Evolutionary conservation across 257 asterid species (phyloP).

Genomic region (Solanum sitiens): DNA sequence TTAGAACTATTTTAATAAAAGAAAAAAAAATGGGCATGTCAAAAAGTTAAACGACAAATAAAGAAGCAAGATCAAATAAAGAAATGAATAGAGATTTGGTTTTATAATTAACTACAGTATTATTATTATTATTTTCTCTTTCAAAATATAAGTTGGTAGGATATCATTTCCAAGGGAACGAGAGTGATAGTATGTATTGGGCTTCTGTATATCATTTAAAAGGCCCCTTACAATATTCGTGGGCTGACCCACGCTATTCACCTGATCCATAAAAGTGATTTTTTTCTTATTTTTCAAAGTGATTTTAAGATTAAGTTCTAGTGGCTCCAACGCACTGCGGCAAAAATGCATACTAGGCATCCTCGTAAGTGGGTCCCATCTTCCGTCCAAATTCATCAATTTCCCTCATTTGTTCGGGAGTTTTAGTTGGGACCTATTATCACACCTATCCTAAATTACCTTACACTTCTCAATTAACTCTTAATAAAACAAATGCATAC

Average conservation of each 20-base stretch:
- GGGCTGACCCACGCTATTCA: background rate
- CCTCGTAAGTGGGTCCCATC: background rate
- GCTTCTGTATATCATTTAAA: background rate
- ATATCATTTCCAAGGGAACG: background rate
- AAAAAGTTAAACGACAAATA: background rate
- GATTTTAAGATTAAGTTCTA: background rate
- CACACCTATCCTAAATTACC: background rate
- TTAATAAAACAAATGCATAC: background rate
- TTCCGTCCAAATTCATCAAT: background rate
- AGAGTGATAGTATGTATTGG: background rate
- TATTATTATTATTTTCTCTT: background rate
- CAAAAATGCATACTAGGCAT: background rate
- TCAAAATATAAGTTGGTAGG: background rate
- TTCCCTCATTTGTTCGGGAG: background rate
- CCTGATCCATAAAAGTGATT: background rate
- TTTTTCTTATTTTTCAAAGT: background rate
- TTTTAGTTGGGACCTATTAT: background rate
- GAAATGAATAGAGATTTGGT: background rate
- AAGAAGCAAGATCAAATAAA: background rate
- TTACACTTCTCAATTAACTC: background rate
- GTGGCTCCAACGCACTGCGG: background rate
- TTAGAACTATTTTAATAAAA: too few species aligned
- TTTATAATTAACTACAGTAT: background rate
- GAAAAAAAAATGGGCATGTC: background rate
- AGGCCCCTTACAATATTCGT: background rate